Percentiles rank a stretch among this genome's conserved stretches.
phyloP scores from a whole-genome alignment of 306 rosid genomes.

The Quercus engelmannii region DNA sequence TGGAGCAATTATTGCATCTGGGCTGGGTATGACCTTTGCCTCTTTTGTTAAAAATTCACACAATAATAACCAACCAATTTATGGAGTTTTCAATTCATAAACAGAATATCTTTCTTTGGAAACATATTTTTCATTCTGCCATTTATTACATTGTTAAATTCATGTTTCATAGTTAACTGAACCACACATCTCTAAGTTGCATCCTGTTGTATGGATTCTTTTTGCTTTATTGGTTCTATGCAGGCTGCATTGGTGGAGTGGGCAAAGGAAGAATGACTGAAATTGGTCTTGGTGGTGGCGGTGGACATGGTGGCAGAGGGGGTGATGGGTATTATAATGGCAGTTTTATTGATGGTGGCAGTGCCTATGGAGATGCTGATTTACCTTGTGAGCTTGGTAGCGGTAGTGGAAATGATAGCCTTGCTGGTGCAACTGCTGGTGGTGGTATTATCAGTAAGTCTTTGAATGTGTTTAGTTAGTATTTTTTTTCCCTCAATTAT shows the following conservation, averaged over 20 bases:
- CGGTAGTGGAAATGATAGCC: constrained; percentile 87
- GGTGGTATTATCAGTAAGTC: constrained; percentile 94
- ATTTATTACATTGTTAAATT: constrained; percentile 10
- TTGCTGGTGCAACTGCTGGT: constrained; percentile 86
- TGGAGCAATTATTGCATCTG: constrained; percentile 77
- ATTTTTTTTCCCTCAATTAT: not conserved
- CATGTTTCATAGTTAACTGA: not conserved
- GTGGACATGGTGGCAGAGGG: constrained; percentile 97
- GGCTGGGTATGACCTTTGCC: constrained; percentile 62
- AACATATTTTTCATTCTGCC: not conserved
- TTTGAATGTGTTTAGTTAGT: not conserved
- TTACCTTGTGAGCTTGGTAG: constrained; percentile 98
- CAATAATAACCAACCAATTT: not conserved
- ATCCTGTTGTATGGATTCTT: constrained; percentile 16
- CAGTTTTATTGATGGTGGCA: constrained; percentile 79
- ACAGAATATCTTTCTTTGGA: not conserved
- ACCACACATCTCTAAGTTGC: not conserved
- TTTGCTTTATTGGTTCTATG: constrained; percentile 22
- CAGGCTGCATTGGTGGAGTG: constrained; percentile 87
- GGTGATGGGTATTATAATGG: constrained; percentile 86
- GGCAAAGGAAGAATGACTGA: constrained; percentile 66
- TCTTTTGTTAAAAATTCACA: not conserved
- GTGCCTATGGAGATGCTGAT: constrained; percentile 72
- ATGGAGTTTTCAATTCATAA: not conserved
- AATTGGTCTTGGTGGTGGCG: constrained; percentile 87